phyloP scores from a whole-genome alignment of 2,329 filamentous ascomycete species.

The Sporothrix inflata region DNA sequence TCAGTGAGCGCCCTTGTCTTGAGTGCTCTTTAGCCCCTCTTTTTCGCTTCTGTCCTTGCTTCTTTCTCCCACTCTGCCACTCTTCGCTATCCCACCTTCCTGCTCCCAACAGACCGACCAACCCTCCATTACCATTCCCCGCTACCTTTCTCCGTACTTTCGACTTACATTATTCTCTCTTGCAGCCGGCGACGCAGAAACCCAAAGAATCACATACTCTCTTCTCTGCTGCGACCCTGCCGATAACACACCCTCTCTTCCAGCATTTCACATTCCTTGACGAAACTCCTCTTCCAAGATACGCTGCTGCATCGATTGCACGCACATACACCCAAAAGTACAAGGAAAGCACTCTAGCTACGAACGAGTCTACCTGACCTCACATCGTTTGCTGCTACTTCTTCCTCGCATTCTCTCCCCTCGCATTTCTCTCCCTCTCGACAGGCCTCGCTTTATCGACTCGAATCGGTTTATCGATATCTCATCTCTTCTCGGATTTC shows the following conservation, averaged over 20 bases:
- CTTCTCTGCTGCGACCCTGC: not conserved
- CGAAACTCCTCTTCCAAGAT: not conserved
- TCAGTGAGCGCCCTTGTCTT: not conserved
- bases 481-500: not conserved
- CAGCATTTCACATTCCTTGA: not conserved
- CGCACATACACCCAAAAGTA: not conserved
- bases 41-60: not conserved
- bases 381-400: not conserved
- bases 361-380: not conserved
- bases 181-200: not conserved
- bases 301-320: not conserved
- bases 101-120: conserved; percentile 24
- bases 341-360: not conserved
- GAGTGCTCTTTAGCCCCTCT: conserved; percentile 16
- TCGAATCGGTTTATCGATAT: not conserved
- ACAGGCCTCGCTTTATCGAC: not conserved
- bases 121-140: conserved; percentile 17
- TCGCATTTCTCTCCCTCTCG: not conserved
- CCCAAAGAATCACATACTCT: not conserved
- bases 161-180: conserved; percentile 14
- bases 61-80: not conserved
- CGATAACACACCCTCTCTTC: conserved; percentile 5
- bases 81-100: conserved; percentile 19
- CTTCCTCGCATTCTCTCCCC: not conserved
- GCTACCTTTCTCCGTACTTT: conserved; percentile 11